Evolutionary conservation across 2,329 filamentous ascomycete species (phyloP), one percentile per base, ranked within the genome.

Genomic region (Phialocephala sp.): DNA sequence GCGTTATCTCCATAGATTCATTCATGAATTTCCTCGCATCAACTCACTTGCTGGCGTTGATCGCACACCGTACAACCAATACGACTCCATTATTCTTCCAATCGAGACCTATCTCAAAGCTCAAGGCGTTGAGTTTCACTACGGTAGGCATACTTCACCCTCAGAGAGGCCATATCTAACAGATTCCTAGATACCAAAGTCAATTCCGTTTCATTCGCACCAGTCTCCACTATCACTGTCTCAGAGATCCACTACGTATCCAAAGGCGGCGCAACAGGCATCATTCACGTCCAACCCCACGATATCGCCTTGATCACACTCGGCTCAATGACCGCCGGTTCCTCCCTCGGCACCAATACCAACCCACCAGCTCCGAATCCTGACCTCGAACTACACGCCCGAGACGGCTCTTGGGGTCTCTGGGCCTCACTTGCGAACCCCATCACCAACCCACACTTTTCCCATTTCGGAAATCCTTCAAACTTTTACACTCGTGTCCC

Each of bases 221-320:
- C 62, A 1, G 50, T 20, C 2, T 45, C 52, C 8, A 24, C 57
- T 8, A 69, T 70, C 36, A 64, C 64, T 2, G 66, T 62, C 54
- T 52, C 35, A 4, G 66, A 66, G 41, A 66, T 68, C 43, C 66
- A 69, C 36, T 65, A 55, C 39, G 45, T 50, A 6, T 67, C 60
- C 14, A 65, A 62, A 43, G 22, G 39, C 22, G 62, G 45, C 6
- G 55, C 36, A 20, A 67, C 62, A 43, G 63, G 62, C 6, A 8
- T 69, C 18, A 67, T 72, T 39, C 69, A 71, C 54, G 63, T 69
- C 24, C 63, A 71, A 22, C 62, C 64, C 24, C 55, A 77, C 32
- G 80, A 81, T 62, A 73, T 80, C n/a, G 75, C 79, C 18, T 73
- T 82, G 41, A 73, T 79, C 45, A 79, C 77, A 0, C 72, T 80